Evolutionary conservation across 768 basidiomycete species (phyloP).

Genomic region (Hemileccinum rubropunctum): DNA sequence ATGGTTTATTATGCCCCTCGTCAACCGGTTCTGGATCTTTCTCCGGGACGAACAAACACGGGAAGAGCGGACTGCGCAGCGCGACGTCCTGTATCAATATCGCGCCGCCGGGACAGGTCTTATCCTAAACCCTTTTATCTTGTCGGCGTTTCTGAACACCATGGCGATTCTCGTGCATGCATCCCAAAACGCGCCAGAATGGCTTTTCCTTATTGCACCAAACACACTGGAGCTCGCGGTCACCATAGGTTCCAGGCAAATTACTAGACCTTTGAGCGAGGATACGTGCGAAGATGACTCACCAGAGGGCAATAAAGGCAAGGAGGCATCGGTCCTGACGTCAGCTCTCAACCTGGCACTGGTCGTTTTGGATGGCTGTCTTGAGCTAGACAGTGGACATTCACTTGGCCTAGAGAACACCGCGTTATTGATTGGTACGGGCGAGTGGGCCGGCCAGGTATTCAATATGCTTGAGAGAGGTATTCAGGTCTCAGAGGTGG

Average conservation of each 20-base stretch:
- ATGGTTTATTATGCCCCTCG: constrained; percentile 83
- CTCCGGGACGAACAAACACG: constrained; percentile 80
- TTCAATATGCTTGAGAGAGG: constrained; percentile 68
- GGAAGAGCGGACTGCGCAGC: constrained; percentile 64
- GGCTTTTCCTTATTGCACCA: constrained; percentile 78
- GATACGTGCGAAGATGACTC: constrained; percentile 31
- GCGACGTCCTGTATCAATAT: constrained; percentile 55
- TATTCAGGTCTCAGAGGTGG: constrained; percentile 54
- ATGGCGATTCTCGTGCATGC: constrained; percentile 81
- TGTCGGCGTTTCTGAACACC: constrained; percentile 74
- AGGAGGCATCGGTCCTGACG: constrained; percentile 72
- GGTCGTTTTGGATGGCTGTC: constrained; percentile 67
- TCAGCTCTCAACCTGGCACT: constrained; percentile 77
- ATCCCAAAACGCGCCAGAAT: constrained; percentile 74
- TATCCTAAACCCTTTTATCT: constrained; percentile 72
- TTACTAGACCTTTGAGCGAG: constrained; percentile 42
- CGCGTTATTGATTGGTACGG: constrained; percentile 60
- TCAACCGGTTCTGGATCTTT: constrained; percentile 95
- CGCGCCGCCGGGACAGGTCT: constrained; percentile 77
- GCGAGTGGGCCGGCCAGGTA: constrained; percentile 78
- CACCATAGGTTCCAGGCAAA: constrained; percentile 66
- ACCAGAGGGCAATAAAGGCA: constrained; percentile 29
- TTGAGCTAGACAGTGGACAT: constrained; percentile 76
- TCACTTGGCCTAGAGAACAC: constrained; percentile 75
- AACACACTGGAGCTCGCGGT: constrained; percentile 82